Conservation (phyloP, 1,284 basidiomycete species). For the Austropuccinia psidii region DNA sequence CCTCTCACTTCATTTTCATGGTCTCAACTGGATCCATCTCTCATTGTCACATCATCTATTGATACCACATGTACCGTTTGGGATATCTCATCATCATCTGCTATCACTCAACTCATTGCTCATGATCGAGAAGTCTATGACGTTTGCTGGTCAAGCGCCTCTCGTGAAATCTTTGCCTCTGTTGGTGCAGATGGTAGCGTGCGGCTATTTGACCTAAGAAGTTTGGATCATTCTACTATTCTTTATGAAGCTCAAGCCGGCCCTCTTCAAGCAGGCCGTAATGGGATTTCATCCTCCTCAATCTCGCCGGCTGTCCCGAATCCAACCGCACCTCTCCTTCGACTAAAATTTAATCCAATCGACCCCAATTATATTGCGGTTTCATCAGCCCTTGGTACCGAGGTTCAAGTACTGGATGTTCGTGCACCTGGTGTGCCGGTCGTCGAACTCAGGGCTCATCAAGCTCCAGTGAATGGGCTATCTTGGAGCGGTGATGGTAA, state of each 20-base stretch:
- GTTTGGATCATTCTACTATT: conserved; percentile 95
- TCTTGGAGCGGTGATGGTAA: conserved; percentile 72
- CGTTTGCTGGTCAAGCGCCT: conserved; percentile 96
- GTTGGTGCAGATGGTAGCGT: conserved; percentile 95
- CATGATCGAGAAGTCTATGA: conserved; percentile 96
- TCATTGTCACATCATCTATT: conserved; percentile 85
- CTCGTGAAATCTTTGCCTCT: conserved; percentile 93
- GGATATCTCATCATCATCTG: conserved; percentile 93
- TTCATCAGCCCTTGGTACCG: conserved; percentile 77
- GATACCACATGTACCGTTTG: conserved; percentile 53
- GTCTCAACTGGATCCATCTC: conserved; percentile 90
- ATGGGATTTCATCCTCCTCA: conserved; percentile 50
- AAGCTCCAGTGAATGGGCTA: conserved; percentile 66
- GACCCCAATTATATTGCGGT: conserved; percentile 88
- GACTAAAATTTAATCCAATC: conserved; percentile 76
- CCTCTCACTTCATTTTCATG: conserved; percentile 92
- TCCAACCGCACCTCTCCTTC: conserved; percentile 64
- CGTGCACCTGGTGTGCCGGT: conserved; percentile 85
- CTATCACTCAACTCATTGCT: conserved; percentile 87
- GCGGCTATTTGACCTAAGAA: conserved; percentile 90
- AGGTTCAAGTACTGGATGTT: conserved; percentile 88
- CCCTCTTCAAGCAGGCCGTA: conserved; percentile 56
- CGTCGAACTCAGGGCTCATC: conserved; percentile 75
- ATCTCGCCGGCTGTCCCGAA: conserved; percentile 52
- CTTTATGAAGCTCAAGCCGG: conserved; percentile 74